phyloP scores from a whole-genome alignment of 208 protist species.

The Crithidia mellificae region DNA sequence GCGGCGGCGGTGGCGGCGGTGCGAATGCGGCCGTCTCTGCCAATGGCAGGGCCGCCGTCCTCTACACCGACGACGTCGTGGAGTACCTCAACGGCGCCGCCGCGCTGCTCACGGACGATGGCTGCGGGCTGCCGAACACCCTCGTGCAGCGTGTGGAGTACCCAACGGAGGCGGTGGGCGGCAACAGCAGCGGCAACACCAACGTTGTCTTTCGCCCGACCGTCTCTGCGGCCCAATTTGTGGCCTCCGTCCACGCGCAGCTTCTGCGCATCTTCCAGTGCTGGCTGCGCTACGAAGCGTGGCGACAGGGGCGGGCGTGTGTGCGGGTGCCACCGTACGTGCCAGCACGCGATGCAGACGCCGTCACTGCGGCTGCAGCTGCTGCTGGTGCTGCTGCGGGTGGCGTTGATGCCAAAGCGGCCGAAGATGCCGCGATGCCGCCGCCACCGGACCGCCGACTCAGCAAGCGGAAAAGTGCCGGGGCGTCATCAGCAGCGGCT shows the following conservation, averaged over 20 bases:
- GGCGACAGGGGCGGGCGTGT: slow-evolving; percentile 16
- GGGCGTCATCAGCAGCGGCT: background rate
- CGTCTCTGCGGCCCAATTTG: slow-evolving; percentile 30
- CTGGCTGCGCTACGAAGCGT: slow-evolving; percentile 37
- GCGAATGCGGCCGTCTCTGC: background rate
- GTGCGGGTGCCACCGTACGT: slow-evolving; percentile 49
- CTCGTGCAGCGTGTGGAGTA: slow-evolving; percentile 28
- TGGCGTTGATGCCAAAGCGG: background rate
- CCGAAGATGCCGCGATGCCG: slow-evolving; percentile 2
- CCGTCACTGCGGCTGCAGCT: background rate
- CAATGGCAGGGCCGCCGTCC: background rate
- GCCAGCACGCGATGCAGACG: slow-evolving; percentile 36
- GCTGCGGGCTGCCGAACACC: slow-evolving; percentile 22
- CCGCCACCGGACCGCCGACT: slow-evolving; percentile 12
- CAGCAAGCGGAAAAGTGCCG: slow-evolving; percentile 19
- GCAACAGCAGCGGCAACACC: background rate
- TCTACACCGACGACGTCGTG: slow-evolving; percentile 20
- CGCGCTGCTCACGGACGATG: slow-evolving; percentile 3
- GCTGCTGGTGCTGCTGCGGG: too few relatives aligned
- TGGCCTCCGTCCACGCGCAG: slow-evolving; percentile 22
- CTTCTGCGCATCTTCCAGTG: slow-evolving; percentile 33
- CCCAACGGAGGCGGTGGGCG: slow-evolving; percentile 16
- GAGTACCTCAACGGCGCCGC: slow-evolving; percentile 7
- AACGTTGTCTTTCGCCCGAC: slow-evolving; percentile 14
- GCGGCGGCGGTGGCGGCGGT: background rate